phyloP scores from a whole-genome alignment of 2,329 filamentous ascomycete genomes.

The Penicillium sp. region DNA sequence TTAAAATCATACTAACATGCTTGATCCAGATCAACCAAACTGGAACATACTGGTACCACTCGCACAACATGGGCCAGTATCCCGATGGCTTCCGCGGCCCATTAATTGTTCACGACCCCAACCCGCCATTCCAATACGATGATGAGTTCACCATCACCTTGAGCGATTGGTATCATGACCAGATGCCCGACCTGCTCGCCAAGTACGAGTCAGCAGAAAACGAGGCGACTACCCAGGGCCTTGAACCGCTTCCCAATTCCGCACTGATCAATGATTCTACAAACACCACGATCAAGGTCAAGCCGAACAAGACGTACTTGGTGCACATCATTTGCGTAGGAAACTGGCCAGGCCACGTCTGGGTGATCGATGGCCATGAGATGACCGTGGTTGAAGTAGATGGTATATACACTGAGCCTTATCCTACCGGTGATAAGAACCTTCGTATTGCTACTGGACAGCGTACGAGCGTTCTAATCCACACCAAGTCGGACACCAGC shows the following conservation, averaged over 20 bases:
- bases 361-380: conserved; percentile 47
- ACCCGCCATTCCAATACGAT: conserved; percentile 63
- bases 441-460: conserved; percentile 70
- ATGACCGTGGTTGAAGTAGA: conserved; percentile 42
- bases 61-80: conserved; percentile 67
- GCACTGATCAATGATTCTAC: conserved; percentile 72
- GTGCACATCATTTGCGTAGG: conserved; percentile 73
- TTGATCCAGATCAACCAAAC: conserved; percentile 56
- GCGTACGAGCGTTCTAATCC: conserved; percentile 57
- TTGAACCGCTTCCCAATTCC: conserved; percentile 66
- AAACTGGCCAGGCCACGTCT: conserved; percentile 61
- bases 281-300: conserved; percentile 59
- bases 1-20: background rate
- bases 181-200: conserved; percentile 52
- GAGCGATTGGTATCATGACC: conserved; percentile 70
- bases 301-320: conserved; percentile 70
- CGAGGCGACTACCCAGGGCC: conserved; percentile 51
- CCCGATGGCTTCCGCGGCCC: conserved; percentile 68
- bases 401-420: conserved; percentile 34
- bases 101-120: conserved; percentile 64
- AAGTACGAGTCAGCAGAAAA: conserved; percentile 46
- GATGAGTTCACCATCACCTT: conserved; percentile 66
- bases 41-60: conserved; percentile 80
- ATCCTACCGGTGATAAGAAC: conserved; percentile 55
- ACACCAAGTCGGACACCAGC: conserved; percentile 61